Evolutionary conservation across 2,329 filamentous ascomycete genomes (phyloP).

Genomic region (Ceratocystis destructans): DNA sequence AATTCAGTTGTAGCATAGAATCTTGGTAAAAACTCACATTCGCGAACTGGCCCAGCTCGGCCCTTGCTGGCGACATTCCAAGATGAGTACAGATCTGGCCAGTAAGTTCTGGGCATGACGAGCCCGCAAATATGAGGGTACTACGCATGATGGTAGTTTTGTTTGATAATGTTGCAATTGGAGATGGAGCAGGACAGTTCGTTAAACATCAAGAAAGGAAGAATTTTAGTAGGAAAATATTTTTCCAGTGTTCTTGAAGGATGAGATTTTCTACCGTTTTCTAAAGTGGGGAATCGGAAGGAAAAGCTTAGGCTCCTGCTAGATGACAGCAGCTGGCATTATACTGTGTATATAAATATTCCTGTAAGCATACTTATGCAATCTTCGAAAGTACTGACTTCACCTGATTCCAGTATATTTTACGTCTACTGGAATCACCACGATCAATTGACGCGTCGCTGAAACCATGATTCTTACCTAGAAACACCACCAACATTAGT

Average conservation of each 20-base stretch:
- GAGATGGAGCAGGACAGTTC: not conserved
- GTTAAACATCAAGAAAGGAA: slow-evolving; percentile 16
- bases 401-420: not conserved
- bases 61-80: slow-evolving; percentile 49
- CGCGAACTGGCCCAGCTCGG: slow-evolving; percentile 56
- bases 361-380: not conserved
- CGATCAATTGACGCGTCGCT: not conserved
- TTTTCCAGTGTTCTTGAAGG: not conserved
- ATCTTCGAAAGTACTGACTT: not conserved
- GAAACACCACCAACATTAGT: not conserved
- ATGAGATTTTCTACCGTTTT: not conserved
- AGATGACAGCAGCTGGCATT: not conserved
- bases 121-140: slow-evolving; percentile 54
- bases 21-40: slow-evolving; percentile 37
- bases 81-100: slow-evolving; percentile 54
- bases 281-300: not conserved
- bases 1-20: not conserved
- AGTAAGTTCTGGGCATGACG: slow-evolving; percentile 51
- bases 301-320: too few species aligned
- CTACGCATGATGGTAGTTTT: slow-evolving; percentile 39
- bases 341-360: not conserved
- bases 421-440: not conserved
- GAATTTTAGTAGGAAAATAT: not conserved
- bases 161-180: not conserved
- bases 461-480: not conserved